Conservation (phyloP, 1,284 basidiomycete species). For the Pholiota adiposa region DNA sequence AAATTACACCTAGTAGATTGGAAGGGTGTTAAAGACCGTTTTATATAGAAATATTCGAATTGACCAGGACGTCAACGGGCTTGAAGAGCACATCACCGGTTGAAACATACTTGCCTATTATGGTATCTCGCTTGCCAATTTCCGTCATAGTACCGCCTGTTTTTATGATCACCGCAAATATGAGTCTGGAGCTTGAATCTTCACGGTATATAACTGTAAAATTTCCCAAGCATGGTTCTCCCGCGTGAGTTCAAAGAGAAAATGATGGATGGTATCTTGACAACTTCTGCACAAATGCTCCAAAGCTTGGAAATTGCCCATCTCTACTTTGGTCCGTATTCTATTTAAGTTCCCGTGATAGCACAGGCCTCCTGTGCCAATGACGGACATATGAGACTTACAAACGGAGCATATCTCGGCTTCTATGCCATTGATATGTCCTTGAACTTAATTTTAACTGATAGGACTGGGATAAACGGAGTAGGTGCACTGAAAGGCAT, state of each 20-base stretch:
- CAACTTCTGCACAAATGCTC: too few relatives aligned
- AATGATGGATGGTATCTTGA: too few relatives aligned
- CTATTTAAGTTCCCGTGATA: neutral
- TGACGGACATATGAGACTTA: neutral
- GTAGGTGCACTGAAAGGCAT: neutral
- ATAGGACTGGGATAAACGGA: neutral
- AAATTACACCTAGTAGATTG: too few relatives aligned
- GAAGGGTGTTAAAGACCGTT: too few relatives aligned
- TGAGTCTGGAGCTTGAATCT: too few relatives aligned
- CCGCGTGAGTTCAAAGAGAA: conserved; percentile 2
- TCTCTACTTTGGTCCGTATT: neutral
- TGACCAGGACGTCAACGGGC: too few relatives aligned
- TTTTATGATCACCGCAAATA: neutral
- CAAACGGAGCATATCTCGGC: too few relatives aligned
- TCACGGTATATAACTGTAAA: neutral
- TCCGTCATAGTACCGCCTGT: neutral
- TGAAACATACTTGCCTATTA: neutral
- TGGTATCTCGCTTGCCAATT: neutral
- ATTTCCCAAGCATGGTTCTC: neutral
- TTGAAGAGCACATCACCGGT: too few relatives aligned
- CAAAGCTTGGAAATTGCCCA: too few relatives aligned
- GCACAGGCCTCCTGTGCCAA: neutral
- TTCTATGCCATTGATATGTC: too few relatives aligned
- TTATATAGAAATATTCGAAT: too few relatives aligned
- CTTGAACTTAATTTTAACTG: neutral